Evolutionary conservation across 2,329 filamentous ascomycete genomes (phyloP), one percentile per base, ranked within the genome.

Genomic region (Colletotrichum paranaense): DNA sequence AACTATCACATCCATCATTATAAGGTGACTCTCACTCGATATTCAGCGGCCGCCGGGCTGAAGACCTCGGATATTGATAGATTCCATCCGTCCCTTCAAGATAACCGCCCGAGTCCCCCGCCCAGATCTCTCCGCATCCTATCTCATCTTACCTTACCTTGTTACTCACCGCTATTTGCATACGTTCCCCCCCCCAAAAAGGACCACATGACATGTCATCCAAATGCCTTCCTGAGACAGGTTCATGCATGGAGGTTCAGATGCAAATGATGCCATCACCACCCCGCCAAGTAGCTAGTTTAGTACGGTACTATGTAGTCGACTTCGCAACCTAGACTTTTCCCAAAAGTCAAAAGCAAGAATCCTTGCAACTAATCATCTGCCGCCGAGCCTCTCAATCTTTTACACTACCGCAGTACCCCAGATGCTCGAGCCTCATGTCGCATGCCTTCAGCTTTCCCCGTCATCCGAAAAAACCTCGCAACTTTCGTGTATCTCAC

Each of bases 161-260:
- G 26, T 30, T 35, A 71, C 11, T 67, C 63, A 71, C 68, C 68
- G 63, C 63, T 67, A 67, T 32, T 55, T 67, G 63, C 68, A 71
- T 71, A 71, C 22, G 26, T 30, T n/a, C 8, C 26, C 35, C 28
- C 49, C 38, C 26, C 26, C 26, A 16, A 32, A 9, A 56, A n/a
- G n/a, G 55, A 32, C 56, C 56, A 56, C 68, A 35, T 56, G 56
- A 38, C 63, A 60, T 67, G 63, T 28, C 68, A 67, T 71, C 35
- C 49, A 56, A 22, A 49, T 62, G 55, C 49, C 49, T 38, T 42
- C 14, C 56, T 38, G 56, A 68, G 63, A 71, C 57, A 56, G 22
- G 56, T 67, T 67, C 42, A 55, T 67, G 68, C 62, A 66, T 64
- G 62, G 26, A 64, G 12, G 62, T 64, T 56, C 62, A 55, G 49